Evolutionary conservation across 2,329 filamentous ascomycete species (phyloP), one percentile per base, ranked within the genome.

Genomic region (Sporothrix sp.): DNA sequence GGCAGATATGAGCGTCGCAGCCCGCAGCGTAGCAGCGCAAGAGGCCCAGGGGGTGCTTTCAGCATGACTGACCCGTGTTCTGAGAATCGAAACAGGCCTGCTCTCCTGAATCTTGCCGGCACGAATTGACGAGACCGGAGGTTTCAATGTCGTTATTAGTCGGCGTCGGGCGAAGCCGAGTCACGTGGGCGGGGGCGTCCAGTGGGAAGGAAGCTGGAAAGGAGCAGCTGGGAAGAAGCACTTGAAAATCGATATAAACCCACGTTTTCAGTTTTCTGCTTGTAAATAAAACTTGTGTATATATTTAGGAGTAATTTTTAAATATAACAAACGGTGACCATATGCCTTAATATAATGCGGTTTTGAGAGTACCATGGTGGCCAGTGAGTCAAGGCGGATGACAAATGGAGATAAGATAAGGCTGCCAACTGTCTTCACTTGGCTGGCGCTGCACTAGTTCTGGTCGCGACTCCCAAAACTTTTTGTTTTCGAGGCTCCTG

Each of bases 61-160:
- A 51, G 50, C 52, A 56, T 54, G 48, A 51, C 54, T 42, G 39
- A 16, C 63, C 63, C 11, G 60, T 51, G 10, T n/a, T 32, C 3
- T 33, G n/a, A 23, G 13, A 10, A 25, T 35, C 9, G 13, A 20
- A 23, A 32, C 18, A 14, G 36, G 13, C n/a, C 18, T 38, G 23
- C 16, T 21, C 25, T n/a, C 23, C 33, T 9, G 33, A 16, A 30
- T 25, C 7, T 44, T 5, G 30, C 23, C 16, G 25, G 7, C 18
- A 14, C 6, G 10, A 21, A n/a, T 20, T 25, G 43, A 20, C 43
- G 43, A 45, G 28, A 45, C 18, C 43, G 20, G 43, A 25, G 30
- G 14, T 25, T 23, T 23, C 33, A 20, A 28, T 37, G 44, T 28
- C 35, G 44, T 47, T 28, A 30, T 20, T 35, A 20, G 20, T n/a